These are phyloP conservation scores for Lobulomyces angularis DNA, from an alignment of 192 early-diverging fungal species.

Conservation along the genomic window DNA sequence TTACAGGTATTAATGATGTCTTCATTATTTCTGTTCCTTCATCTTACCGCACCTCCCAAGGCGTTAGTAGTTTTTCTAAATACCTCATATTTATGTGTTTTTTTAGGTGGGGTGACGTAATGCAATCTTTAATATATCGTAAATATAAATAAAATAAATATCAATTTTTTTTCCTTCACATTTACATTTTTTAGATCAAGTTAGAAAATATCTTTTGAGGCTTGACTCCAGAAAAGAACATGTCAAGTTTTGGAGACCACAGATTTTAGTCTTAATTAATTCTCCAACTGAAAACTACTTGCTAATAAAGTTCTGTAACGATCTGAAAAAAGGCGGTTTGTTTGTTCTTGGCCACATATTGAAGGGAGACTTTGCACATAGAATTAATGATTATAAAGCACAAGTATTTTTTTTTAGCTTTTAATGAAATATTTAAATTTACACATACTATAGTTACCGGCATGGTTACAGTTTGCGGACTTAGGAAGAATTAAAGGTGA, in stretches of 20 bases:
- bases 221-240: conserved; percentile 52
- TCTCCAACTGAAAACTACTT: conserved; percentile 40
- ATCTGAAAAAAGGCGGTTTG: conserved; percentile 57
- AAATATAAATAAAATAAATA: not conserved
- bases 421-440: too few species aligned
- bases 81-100: too few species aligned
- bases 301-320: conserved; percentile 54
- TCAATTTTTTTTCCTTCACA: not conserved
- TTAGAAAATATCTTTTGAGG: conserved; percentile 54
- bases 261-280: conserved; percentile 52
- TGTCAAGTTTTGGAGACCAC: conserved; percentile 62
- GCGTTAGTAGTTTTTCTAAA: too few species aligned
- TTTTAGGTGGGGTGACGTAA: conserved; percentile 55
- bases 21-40: conserved; percentile 48
- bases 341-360: conserved; percentile 50
- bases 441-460: too few species aligned
- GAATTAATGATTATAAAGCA: too few species aligned
- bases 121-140: conserved; percentile 53
- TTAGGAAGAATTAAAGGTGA: too few species aligned
- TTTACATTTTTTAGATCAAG: conserved; percentile 26
- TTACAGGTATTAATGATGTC: conserved; percentile 32
- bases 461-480: too few species aligned
- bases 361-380: not conserved
- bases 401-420: too few species aligned
- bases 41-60: conserved; percentile 53